Conservation (phyloP, 202 grass and related monocot species). For the Brachypodium distachyon region DNA sequence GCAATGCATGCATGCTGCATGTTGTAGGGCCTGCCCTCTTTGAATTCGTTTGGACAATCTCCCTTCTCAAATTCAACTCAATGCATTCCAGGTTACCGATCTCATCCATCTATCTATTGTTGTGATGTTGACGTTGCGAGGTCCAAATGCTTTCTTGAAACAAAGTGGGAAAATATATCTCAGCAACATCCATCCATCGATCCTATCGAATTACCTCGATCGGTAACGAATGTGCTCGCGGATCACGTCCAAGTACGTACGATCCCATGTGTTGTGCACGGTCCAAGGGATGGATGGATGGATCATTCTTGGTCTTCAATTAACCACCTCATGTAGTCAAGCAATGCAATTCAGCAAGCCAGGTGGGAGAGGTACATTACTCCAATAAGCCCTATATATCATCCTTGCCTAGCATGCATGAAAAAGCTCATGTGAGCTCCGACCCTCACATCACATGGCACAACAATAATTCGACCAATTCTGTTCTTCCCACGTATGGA, state of each 20-base stretch:
- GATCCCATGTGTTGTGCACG: too few species aligned
- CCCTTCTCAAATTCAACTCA: background rate
- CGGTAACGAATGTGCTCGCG: too few species aligned
- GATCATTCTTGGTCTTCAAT: background rate
- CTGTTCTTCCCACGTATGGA: background rate
- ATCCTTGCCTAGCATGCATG: background rate
- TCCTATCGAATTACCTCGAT: too few species aligned
- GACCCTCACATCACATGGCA: background rate
- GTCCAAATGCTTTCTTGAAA: too few species aligned
- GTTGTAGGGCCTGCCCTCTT: background rate
- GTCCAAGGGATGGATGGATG: background rate
- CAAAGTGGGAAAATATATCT: too few species aligned
- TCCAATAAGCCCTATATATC: background rate
- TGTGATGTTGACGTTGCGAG: too few species aligned
- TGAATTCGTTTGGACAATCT: background rate
- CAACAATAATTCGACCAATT: background rate
- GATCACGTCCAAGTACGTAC: too few species aligned
- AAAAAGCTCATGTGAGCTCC: background rate
- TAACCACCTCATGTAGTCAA: background rate
- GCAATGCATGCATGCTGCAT: too few species aligned
- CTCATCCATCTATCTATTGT: background rate
- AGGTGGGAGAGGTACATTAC: too few species aligned
- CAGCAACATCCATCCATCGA: too few species aligned
- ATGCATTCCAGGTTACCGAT: too few species aligned
- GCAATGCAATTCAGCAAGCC: too few species aligned